A percentile compares a stretch with the other conserved stretches of the same genome.
phyloP scores from a whole-genome alignment of 2,329 filamentous ascomycete species.

The Cyphellophora attinorum region DNA sequence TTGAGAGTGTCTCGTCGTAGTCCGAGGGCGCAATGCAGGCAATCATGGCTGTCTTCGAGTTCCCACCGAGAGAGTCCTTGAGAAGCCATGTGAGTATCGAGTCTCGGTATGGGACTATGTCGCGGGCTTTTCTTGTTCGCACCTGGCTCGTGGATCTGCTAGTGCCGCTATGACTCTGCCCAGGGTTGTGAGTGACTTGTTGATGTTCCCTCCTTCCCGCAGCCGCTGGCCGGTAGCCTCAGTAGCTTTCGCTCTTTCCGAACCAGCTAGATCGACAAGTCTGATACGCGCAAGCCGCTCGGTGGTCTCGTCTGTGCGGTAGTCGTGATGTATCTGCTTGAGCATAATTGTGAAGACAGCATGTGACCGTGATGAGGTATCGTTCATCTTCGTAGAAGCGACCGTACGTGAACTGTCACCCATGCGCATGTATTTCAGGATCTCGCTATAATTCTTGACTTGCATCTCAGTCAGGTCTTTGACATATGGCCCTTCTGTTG shows the following conservation, averaged over 20 bases:
- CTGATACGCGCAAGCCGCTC: constrained; percentile 90
- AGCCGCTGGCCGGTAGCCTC: constrained; percentile 87
- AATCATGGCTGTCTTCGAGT: constrained; percentile 98
- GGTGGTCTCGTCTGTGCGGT: constrained; percentile 95
- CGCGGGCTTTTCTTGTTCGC: constrained; percentile 53
- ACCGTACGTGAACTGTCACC: constrained; percentile 81
- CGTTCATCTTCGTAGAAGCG: constrained; percentile 98
- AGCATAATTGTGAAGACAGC: constrained; percentile 97
- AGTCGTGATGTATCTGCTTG: constrained; percentile 95
- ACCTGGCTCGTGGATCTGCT: constrained; percentile 57
- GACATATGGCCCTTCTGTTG: constrained; percentile 89
- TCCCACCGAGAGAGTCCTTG: constrained; percentile 91
- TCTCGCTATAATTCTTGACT: constrained; percentile 76
- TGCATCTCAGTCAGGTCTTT: constrained; percentile 92
- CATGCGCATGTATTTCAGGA: constrained; percentile 80
- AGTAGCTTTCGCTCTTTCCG: constrained; percentile 87
- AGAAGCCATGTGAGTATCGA: constrained; percentile 77
- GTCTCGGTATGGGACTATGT: constrained; percentile 86
- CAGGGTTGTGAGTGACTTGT: constrained; percentile 93
- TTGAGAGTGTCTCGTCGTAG: constrained; percentile 94
- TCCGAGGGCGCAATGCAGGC: constrained; percentile 92
- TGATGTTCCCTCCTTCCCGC: constrained; percentile 95
- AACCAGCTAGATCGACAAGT: constrained; percentile 88
- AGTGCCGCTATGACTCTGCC: constrained; percentile 92
- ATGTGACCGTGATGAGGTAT: constrained; percentile 91